phyloP scores from a whole-genome alignment of 495 filamentous ascomycete genomes.

The Podospora comata region DNA sequence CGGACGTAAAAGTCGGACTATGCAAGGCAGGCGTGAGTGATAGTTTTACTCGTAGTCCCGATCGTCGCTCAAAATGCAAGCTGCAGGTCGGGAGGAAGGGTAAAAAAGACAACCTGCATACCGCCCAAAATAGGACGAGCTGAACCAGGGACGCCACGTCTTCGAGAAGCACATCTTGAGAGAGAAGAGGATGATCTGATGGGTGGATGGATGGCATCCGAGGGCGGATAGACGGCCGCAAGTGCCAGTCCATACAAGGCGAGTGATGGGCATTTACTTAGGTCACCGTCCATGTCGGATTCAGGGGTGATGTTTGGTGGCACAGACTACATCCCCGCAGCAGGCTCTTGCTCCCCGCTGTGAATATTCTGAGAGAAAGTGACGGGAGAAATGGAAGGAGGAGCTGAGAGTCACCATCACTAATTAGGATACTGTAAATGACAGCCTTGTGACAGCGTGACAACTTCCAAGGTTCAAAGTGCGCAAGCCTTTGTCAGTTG shows the following conservation, averaged over 20 bases:
- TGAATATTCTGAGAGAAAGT: not conserved
- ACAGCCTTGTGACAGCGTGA: not conserved
- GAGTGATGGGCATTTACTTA: not conserved
- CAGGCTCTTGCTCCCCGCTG: too few species aligned
- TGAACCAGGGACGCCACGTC: not conserved
- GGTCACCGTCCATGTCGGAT: not conserved
- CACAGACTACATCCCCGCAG: not conserved
- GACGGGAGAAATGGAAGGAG: not conserved
- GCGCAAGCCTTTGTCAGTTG: too few species aligned
- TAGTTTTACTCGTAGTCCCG: not conserved
- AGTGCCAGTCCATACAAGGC: not conserved
- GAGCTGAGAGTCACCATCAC: not conserved
- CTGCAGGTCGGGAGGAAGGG: not conserved
- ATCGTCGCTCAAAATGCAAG: not conserved
- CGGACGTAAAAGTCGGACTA: not conserved
- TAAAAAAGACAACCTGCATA: not conserved
- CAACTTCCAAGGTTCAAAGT: not conserved
- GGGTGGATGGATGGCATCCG: not conserved
- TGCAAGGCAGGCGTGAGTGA: not conserved
- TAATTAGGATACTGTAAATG: too few species aligned
- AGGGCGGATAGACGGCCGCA: not conserved
- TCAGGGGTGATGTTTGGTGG: not conserved
- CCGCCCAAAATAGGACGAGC: not conserved
- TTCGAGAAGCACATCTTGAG: not conserved
- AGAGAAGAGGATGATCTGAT: too few species aligned